Evolutionary conservation across 2,329 filamentous ascomycete genomes (phyloP).

Genomic region (Sclerotinia nivalis): DNA sequence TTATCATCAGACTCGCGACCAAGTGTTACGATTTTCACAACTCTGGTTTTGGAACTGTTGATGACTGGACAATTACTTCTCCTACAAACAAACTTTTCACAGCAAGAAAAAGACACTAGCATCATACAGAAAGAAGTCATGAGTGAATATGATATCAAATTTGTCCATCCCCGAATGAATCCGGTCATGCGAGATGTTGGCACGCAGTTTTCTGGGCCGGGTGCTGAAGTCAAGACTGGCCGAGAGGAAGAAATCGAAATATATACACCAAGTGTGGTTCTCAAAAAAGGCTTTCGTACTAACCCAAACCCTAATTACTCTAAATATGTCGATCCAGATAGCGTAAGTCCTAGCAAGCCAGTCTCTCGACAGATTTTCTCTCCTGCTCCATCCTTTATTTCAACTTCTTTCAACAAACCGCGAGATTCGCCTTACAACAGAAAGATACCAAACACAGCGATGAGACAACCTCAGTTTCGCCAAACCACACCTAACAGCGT

Average conservation of each 20-base stretch:
- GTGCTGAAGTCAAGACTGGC: slow-evolving; percentile 35
- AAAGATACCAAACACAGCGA: slow-evolving; percentile 45
- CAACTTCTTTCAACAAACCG: slow-evolving; percentile 33
- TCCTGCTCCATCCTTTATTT: slow-evolving; percentile 43
- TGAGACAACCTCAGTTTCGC: slow-evolving; percentile 56
- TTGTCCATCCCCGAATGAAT: slow-evolving; percentile 86
- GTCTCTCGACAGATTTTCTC: slow-evolving; percentile 41
- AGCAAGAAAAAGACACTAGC: slow-evolving; percentile 80
- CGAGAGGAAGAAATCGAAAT: slow-evolving; percentile 53
- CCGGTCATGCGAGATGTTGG: slow-evolving; percentile 75
- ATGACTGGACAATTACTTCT: slow-evolving; percentile 76
- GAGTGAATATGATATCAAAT: slow-evolving; percentile 95
- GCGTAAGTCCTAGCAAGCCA: slow-evolving; percentile 35
- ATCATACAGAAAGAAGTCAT: slow-evolving; percentile 90
- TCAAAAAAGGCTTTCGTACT: slow-evolving; percentile 76
- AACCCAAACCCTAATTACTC: slow-evolving; percentile 82
- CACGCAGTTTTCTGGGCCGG: slow-evolving; percentile 65
- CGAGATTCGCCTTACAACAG: slow-evolving; percentile 44
- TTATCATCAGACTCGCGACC: slow-evolving; percentile 73
- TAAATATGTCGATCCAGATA: slow-evolving; percentile 70
- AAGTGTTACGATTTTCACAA: slow-evolving; percentile 82
- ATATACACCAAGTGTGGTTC: slow-evolving; percentile 60
- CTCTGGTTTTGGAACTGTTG: slow-evolving; percentile 72
- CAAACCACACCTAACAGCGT: slow-evolving; percentile 43
- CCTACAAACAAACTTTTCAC: slow-evolving; percentile 72